Conservation (phyloP, 2,329 filamentous ascomycete genomes). For the Coniosporium tulheliwenetii region DNA sequence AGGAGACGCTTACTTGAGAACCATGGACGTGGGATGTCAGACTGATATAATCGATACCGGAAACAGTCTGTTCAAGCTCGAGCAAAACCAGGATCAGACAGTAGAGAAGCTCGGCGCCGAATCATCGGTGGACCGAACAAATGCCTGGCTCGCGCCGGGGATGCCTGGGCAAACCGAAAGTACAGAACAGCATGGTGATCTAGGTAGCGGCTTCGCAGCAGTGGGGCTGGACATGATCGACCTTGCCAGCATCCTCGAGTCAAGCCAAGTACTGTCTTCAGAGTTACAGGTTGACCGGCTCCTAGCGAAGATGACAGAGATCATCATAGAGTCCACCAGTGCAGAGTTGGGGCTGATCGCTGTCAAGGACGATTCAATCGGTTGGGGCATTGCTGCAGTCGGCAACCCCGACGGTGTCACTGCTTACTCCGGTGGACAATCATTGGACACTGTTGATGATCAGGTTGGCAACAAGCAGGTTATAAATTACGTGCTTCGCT, state of each 20-base stretch:
- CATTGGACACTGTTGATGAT: conserved; percentile 46
- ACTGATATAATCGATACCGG: conserved; percentile 46
- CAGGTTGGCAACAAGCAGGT: conserved; percentile 57
- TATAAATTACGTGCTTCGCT: conserved; percentile 60
- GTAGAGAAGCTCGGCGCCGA: conserved; percentile 17
- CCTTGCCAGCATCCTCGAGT: conserved; percentile 61
- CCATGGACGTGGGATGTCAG: conserved; percentile 49
- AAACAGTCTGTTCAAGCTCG: conserved; percentile 24
- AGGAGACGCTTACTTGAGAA: conserved; percentile 44
- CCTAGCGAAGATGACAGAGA: conserved; percentile 66
- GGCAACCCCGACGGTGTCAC: conserved; percentile 57
- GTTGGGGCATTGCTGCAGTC: conserved; percentile 60
- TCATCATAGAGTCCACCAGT: conserved; percentile 64
- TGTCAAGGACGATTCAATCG: conserved; percentile 49
- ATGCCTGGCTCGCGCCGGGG: conserved; percentile 32
- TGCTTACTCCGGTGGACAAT: conserved; percentile 49
- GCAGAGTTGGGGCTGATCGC: conserved; percentile 60
- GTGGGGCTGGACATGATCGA: conserved; percentile 64
- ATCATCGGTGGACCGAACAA: conserved; percentile 28
- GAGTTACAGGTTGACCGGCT: conserved; percentile 61
- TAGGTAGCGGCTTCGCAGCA: conserved; percentile 49
- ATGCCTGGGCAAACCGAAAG: conserved; percentile 22
- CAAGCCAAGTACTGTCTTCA: conserved; percentile 65
- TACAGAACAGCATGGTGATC: conserved; percentile 30
- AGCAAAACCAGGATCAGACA: conserved; percentile 26